phyloP scores from a whole-genome alignment of 352 stramenopile species.

The Elongisporangium anandrum region DNA sequence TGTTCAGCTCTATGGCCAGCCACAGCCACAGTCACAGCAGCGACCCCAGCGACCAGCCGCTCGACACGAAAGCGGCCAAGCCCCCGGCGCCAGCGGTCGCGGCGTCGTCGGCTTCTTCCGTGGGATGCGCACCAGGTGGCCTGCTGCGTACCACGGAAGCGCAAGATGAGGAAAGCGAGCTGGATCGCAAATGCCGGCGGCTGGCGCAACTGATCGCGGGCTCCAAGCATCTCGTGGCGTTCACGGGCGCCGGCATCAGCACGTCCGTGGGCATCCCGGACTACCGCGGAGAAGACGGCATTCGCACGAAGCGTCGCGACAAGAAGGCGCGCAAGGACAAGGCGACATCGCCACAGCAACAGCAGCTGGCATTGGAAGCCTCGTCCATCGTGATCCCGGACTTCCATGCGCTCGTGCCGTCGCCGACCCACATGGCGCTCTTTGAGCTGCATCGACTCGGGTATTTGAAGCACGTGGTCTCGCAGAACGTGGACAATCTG shows the following conservation, averaged over 20 bases:
- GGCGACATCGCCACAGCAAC: not conserved
- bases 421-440: slow-evolving; percentile 77
- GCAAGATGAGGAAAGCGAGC: slow-evolving; percentile 10
- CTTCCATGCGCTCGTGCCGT: slow-evolving; percentile 67
- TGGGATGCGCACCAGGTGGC: slow-evolving; percentile 4
- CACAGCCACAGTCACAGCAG: slow-evolving; percentile 7
- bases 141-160: slow-evolving; percentile 1
- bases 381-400: slow-evolving; percentile 34
- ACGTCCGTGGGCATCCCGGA: slow-evolving; percentile 76
- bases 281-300: slow-evolving; percentile 78
- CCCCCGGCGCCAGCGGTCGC: not conserved
- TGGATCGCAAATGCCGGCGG: slow-evolving; percentile 55
- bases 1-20: slow-evolving; percentile 11
- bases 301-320: slow-evolving; percentile 62
- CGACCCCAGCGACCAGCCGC: slow-evolving; percentile 1
- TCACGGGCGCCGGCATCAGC: slow-evolving; percentile 78
- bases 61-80: not conserved
- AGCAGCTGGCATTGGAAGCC: not conserved
- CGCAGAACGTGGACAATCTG: slow-evolving; percentile 83
- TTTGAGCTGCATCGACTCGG: slow-evolving; percentile 69
- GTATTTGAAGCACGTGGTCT: slow-evolving; percentile 73
- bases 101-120: not conserved
- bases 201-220: slow-evolving; percentile 53
- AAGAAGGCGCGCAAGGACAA: slow-evolving; percentile 10
- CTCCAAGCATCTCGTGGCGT: slow-evolving; percentile 70